Evolutionary conservation across 2,329 filamentous ascomycete genomes (phyloP), one percentile per base, ranked within the genome.

Genomic region (Colletotrichum sp.): DNA sequence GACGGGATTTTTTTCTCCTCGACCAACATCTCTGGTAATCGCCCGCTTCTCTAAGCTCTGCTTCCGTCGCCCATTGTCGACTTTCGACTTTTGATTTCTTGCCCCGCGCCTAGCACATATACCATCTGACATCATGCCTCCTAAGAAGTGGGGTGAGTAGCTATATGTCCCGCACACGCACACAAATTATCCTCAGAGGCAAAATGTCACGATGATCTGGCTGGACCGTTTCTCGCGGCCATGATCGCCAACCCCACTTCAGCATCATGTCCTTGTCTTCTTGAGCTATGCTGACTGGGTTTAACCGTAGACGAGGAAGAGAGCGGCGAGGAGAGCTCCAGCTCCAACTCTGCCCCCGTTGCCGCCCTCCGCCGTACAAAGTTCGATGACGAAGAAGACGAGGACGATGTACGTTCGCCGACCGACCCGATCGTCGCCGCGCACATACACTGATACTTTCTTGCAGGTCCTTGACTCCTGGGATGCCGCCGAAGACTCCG

Each of bases 401-500:
- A 96, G 39, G 93, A 94, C 80, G 95, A 98, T 86, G 96, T 96
- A 90, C 82, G 90, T 84, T 36, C 8, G 24, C 62, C 34, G 24
- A 68, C 28, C 59, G 62, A 66, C 71, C 75, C 49, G 18, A 75
- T 72, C 68, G 63, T 59, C 67, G 18, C 21, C 10, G 70, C 34
- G 70, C 59, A 15, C 36, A 12, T 36, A 34, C 13, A 49, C 77
- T 79, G 28, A 76, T 57, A n/a, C 44, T 3, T 65, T 63, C 36
- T 24, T 24, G 30, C 63, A 98, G 94, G 95, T 99, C 73, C 92
- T 98, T 82, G 97, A 99, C 76, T 96, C 95, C 39, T 99, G 97
- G 97, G 96, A 99, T 82, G 96, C 95, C 75, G 96, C 95, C 80
- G 97, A 99, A 83, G 97, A 99, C 88, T 98, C 96, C 77, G 97